Evolutionary conservation across 2,329 filamentous ascomycete genomes (phyloP).

Genomic region (Aspergillus jensenii): DNA sequence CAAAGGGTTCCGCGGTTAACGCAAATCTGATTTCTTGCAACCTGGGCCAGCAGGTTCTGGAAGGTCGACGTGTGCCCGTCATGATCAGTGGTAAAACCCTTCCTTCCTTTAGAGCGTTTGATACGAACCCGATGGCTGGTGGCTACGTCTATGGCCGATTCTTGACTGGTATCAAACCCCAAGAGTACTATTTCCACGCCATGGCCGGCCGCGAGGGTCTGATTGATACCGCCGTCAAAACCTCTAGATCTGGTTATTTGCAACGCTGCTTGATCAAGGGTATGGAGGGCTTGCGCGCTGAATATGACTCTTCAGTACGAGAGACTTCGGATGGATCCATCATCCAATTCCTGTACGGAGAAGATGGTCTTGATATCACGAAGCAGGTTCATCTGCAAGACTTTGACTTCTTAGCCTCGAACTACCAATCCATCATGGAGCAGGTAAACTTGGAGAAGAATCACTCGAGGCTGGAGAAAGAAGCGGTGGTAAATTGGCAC

Average conservation of each 20-base stretch:
- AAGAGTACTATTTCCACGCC: slow-evolving; percentile 99
- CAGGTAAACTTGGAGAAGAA: slow-evolving; percentile 67
- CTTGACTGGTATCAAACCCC: slow-evolving; percentile 93
- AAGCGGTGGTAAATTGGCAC: slow-evolving; percentile 63
- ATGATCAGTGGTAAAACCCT: slow-evolving; percentile 98
- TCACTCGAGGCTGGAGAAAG: slow-evolving; percentile 60
- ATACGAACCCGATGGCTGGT: slow-evolving; percentile 83
- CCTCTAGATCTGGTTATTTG: slow-evolving; percentile 91
- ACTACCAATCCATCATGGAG: slow-evolving; percentile 76
- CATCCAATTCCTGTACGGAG: slow-evolving; percentile 93
- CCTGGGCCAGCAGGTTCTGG: slow-evolving; percentile 91
- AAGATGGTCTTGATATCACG: slow-evolving; percentile 90
- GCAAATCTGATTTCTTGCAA: slow-evolving; percentile 98
- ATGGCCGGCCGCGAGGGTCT: slow-evolving; percentile 98
- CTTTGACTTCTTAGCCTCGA: slow-evolving; percentile 86
- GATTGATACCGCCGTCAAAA: slow-evolving; percentile 98
- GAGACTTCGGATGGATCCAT: slow-evolving; percentile 85
- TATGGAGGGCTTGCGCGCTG: slow-evolving; percentile 89
- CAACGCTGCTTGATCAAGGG: slow-evolving; percentile 98
- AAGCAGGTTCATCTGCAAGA: slow-evolving; percentile 90
- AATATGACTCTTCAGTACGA: slow-evolving; percentile 91
- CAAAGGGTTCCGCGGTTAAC: slow-evolving; percentile 90
- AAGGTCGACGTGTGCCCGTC: slow-evolving; percentile 88
- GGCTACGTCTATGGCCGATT: slow-evolving; percentile 95
- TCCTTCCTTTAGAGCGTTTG: slow-evolving; percentile 89